Evolutionary conservation across 495 filamentous ascomycete genomes (phyloP).

Genomic region (Polyplosphaeria fusca): DNA sequence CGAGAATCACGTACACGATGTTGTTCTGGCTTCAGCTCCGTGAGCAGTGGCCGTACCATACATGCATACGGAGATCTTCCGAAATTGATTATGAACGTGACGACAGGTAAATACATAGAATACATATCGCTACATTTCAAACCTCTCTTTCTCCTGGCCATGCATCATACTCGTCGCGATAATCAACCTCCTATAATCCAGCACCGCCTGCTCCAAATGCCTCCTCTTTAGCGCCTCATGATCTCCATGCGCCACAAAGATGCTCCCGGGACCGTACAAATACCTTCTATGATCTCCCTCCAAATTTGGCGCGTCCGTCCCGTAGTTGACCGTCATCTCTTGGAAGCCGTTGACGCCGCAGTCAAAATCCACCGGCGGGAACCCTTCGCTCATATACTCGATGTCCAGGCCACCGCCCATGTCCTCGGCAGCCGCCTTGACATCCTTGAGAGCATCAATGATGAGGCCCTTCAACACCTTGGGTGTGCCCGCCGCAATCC

Average conservation of each 20-base stretch:
- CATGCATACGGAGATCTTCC: too few relatives aligned
- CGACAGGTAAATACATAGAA: too few relatives aligned
- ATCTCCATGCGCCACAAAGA: conserved; percentile 83
- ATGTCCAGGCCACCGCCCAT: conserved; percentile 59
- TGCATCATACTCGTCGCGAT: conserved; percentile 13
- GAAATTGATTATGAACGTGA: too few relatives aligned
- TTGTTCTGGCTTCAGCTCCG: too few relatives aligned
- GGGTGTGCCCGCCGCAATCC: conserved; percentile 71
- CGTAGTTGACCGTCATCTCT: conserved; percentile 78
- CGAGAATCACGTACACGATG: too few relatives aligned
- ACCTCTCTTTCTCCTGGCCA: neutral
- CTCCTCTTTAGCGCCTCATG: conserved; percentile 72
- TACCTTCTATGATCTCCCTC: conserved; percentile 72
- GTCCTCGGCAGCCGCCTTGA: conserved; percentile 38
- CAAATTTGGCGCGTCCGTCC: conserved; percentile 84
- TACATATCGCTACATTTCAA: neutral
- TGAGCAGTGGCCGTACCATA: too few relatives aligned
- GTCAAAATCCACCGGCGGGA: conserved; percentile 73
- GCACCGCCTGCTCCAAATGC: conserved; percentile 52
- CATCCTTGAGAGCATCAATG: conserved; percentile 51
- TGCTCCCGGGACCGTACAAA: conserved; percentile 84
- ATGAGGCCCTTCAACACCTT: conserved; percentile 55
- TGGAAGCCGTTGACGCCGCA: conserved; percentile 81
- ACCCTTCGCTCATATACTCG: conserved; percentile 55
- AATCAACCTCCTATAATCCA: conserved; percentile 46